Base-by-base conservation (phyloP, 805 yeast species). In the Ogataea minuta region DNA sequence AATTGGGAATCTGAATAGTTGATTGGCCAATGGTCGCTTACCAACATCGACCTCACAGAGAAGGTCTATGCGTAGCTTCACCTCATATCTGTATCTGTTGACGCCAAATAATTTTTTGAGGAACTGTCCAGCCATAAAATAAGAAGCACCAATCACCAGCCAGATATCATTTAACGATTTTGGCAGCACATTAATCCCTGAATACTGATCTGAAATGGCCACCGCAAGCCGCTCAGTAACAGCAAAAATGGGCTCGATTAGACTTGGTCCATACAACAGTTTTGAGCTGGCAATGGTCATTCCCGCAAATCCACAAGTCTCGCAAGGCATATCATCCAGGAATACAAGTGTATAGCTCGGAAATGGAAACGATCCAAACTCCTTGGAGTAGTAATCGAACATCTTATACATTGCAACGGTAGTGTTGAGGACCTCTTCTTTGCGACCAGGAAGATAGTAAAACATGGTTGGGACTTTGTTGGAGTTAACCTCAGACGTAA, bases 351-450 rank as follows among this genome's bases (percentile, higher is more conserved):
- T 76, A 53, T 83, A 89, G 16, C 93, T 79, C 12, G 88, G 77
- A 55, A 87, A 91, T 0, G 99, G 98, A 48, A 79, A 95, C 0
- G 97, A 85, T 4, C 97, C 96, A 60, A 83, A 93, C 50, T 90
- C 96, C 48, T 84, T 80, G 36, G 88, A 79, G 52, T 79, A 88
- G 55, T 74, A 89, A 44, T 89, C 95, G 53, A 93, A 70, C 0
- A 95, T 95, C 52, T 76, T 79, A 49, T 79, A 79, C 5, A 90
- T 67, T 33, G 89, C 83, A 7, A 85, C 67, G 23, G 95, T 84
- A 0, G 95, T 77, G 54, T 90, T 90, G 16, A 71, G 50, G 9
- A 81, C 81, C 57, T 75, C 62, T 30, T 72, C 68, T 41, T 67
- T 72, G 25, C 68, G 72, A 0, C 80, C 81, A 0, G 89, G 82